These are phyloP conservation scores for Mrakiaceae sp. DNA, from an alignment of 1,284 basidiomycete species.

Conservation along the genomic window DNA sequence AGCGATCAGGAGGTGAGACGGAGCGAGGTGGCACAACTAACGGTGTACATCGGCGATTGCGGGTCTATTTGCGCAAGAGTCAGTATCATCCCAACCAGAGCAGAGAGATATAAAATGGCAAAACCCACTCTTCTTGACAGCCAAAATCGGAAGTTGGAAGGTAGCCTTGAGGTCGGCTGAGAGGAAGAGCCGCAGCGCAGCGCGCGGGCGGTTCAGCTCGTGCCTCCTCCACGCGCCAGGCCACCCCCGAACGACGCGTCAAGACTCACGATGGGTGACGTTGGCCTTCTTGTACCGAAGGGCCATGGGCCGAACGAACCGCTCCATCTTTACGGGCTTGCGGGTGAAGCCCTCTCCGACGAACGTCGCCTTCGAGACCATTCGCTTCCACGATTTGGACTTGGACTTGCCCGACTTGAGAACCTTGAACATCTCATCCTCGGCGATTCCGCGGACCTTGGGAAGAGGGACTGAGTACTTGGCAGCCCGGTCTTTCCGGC, in stretches of 20 bases:
- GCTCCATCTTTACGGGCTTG: conserved; percentile 98
- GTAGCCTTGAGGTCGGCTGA: conserved; percentile 93
- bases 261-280: conserved; percentile 83
- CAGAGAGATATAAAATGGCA: no score
- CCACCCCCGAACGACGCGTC: no score
- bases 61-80: conserved; percentile 43
- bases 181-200: conserved; percentile 7
- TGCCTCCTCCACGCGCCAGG: no score
- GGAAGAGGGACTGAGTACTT: conserved; percentile 95
- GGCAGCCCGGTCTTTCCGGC: conserved; percentile 97
- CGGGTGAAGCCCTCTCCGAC: conserved; percentile 96
- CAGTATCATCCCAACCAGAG: no score
- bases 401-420: conserved; percentile 97
- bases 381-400: conserved; percentile 96
- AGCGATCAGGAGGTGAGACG: neutral
- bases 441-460: conserved; percentile 94
- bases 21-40: neutral
- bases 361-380: conserved; percentile 99
- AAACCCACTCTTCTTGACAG: conserved; percentile 75
- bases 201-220: no score
- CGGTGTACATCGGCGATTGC: conserved; percentile 91
- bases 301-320: conserved; percentile 95
- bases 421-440: conserved; percentile 99
- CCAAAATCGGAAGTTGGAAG: conserved; percentile 95
- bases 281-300: conserved; percentile 97